These are phyloP conservation scores for Saccharomyces hybrid DNA, from an alignment of 1,139 yeast species.

Conservation along the genomic window DNA sequence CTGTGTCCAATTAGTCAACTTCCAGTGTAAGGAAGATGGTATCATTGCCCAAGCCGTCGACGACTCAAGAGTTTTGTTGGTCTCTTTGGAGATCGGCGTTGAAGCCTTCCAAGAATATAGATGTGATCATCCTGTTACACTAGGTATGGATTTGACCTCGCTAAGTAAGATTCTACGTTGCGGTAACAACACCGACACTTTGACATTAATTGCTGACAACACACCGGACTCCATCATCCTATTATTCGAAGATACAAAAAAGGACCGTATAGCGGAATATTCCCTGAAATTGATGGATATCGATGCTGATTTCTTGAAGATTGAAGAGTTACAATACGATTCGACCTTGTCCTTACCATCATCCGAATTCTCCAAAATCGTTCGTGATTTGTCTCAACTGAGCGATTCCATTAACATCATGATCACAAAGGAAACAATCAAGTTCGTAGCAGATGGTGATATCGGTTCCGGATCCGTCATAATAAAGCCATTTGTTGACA, in stretches of 20 bases:
- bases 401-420: conserved; percentile 81
- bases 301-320: conserved; percentile 87
- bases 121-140: conserved; percentile 88
- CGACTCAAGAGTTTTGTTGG: conserved; percentile 90
- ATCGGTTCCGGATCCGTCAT: conserved; percentile 84
- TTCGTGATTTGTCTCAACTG: conserved; percentile 78
- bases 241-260: conserved; percentile 83
- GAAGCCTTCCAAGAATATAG: conserved; percentile 91
- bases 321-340: conserved; percentile 91
- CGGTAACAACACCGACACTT: conserved; percentile 83
- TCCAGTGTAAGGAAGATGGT: conserved; percentile 92
- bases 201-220: conserved; percentile 89
- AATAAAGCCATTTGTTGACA: conserved; percentile 73
- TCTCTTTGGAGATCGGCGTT: conserved; percentile 78
- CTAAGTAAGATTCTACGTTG: conserved; percentile 82
- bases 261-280: conserved; percentile 89
- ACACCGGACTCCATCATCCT: conserved; percentile 75
- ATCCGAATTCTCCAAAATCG: conserved; percentile 78
- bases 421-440: conserved; percentile 88
- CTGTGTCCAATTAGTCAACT: conserved; percentile 88
- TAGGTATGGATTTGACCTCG: conserved; percentile 85
- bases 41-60: conserved; percentile 96
- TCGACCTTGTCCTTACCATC: conserved; percentile 85
- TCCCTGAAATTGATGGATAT: conserved; percentile 90
- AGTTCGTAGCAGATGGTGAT: conserved; percentile 87